Conservation (phyloP, 202 grass and related monocot genomes). For the Brachypodium distachyon region DNA sequence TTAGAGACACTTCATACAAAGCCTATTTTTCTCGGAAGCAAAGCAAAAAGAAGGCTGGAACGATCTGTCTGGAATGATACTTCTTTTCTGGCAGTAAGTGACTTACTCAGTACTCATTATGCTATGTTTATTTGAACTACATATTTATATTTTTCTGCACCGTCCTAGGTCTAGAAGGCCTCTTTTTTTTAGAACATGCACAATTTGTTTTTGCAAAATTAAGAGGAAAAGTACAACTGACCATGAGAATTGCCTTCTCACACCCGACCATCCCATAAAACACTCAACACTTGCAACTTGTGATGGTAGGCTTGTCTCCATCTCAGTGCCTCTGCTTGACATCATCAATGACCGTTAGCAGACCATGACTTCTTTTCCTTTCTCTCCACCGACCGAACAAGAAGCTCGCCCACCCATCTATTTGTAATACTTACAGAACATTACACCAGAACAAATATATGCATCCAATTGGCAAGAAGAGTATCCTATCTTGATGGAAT, state of each 20-base stretch:
- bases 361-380: too few species aligned
- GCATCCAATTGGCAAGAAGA: not conserved
- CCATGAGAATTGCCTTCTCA: too few species aligned
- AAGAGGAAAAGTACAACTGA: too few species aligned
- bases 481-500: not conserved
- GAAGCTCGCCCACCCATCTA: not conserved
- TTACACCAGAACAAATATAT: not conserved
- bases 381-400: too few species aligned
- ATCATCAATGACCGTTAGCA: too few species aligned
- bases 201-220: too few species aligned
- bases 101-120: not conserved
- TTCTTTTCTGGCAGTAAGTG: conserved; percentile 81
- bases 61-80: conserved; percentile 98
- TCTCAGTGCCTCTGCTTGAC: too few species aligned
- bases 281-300: too few species aligned
- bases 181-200: too few species aligned
- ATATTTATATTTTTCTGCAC: not conserved
- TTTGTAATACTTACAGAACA: conserved; percentile 2
- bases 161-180: not conserved
- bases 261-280: too few species aligned
- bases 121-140: not conserved
- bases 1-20: conserved; percentile 92
- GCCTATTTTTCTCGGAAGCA: conserved; percentile 93
- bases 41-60: conserved; percentile 78
- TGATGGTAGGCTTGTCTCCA: too few species aligned